Base-by-base conservation (phyloP, 2,329 filamentous ascomycete species). In the Cordyceps militaris region DNA sequence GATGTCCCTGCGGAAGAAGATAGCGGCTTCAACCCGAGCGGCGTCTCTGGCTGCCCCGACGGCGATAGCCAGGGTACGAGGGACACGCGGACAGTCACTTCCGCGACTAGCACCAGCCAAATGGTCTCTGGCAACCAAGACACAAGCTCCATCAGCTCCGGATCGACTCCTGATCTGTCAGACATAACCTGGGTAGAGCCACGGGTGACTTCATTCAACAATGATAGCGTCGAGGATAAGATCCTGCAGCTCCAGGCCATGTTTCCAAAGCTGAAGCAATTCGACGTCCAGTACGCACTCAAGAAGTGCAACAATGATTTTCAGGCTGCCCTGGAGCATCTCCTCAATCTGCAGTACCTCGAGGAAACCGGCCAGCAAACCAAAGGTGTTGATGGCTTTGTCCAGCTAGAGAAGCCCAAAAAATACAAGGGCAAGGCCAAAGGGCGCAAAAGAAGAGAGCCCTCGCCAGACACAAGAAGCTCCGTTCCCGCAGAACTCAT, bases 361-460 rank as follows among this genome's bases (percentile, higher is more conserved):
- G 84, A 90, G 59, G 83, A 91, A 58, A 80, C 77, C 1, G 81
- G 81, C 0, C 76, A 82, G 56, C 76, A 80, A 1, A 75, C 79
- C 1, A 93, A 88, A 67, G 89, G 91, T 0, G 77, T 97, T n/a
- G 91, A 97, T 59, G 91, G 83, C 0, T 96, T 96, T 67, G 84
- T 83, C 23, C 78, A 83, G 40, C 79, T 79, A 0, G 79, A 83
- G 16, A 26, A 50, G 23, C 6, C 47, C 5, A 72, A 77, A 16
- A 69, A 73, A 1, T 69, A 69, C 1, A 79, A 75, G 62, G 70
- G 63, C 24, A 72, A 67, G 40, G 67, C 67, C n/a, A 72, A 66
- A 43, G 67, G 67, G 59, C 23, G 50, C 53, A 14, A 42, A 70
- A 56, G 65, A 68, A 66, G 67, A 63, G 56, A 44, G n/a, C 50